These are phyloP conservation scores for Microsporum canis DNA, from an alignment of 2,329 filamentous ascomycete genomes.

Conservation along the genomic window DNA sequence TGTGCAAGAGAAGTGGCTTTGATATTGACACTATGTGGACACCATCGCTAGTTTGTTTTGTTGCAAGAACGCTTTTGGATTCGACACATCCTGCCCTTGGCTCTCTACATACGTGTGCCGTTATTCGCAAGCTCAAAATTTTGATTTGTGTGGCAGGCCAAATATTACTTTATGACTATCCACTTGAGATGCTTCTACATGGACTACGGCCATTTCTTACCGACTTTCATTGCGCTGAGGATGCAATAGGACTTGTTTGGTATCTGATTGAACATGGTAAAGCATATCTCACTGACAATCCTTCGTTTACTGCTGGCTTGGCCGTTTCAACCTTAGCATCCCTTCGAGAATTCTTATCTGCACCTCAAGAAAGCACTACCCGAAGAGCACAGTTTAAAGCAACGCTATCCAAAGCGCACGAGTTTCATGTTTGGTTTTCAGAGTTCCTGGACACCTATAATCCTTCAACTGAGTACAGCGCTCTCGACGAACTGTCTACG, in stretches of 20 bases:
- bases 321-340: conserved; percentile 69
- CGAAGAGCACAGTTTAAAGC: conserved; percentile 71
- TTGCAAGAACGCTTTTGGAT: conserved; percentile 67
- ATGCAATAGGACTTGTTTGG: conserved; percentile 74
- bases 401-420: conserved; percentile 62
- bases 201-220: conserved; percentile 66
- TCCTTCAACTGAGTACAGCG: conserved; percentile 36
- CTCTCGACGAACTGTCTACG: conserved; percentile 39
- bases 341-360: conserved; percentile 62
- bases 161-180: conserved; percentile 64
- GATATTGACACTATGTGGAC: conserved; percentile 61
- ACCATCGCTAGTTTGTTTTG: conserved; percentile 58
- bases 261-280: conserved; percentile 65
- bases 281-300: conserved; percentile 50
- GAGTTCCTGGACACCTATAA: conserved; percentile 55
- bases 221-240: conserved; percentile 78
- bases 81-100: conserved; percentile 74
- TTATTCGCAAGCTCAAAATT: conserved; percentile 75
- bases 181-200: conserved; percentile 79
- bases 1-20: conserved; percentile 62
- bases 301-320: conserved; percentile 72
- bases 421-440: conserved; percentile 69
- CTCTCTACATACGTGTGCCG: conserved; percentile 72
- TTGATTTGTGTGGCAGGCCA: conserved; percentile 66
- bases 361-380: conserved; percentile 64